Evolutionary conservation across 164 flowering plant genomes (phyloP), one percentile per base, ranked within the genome.

Genomic region (Santalum album): DNA sequence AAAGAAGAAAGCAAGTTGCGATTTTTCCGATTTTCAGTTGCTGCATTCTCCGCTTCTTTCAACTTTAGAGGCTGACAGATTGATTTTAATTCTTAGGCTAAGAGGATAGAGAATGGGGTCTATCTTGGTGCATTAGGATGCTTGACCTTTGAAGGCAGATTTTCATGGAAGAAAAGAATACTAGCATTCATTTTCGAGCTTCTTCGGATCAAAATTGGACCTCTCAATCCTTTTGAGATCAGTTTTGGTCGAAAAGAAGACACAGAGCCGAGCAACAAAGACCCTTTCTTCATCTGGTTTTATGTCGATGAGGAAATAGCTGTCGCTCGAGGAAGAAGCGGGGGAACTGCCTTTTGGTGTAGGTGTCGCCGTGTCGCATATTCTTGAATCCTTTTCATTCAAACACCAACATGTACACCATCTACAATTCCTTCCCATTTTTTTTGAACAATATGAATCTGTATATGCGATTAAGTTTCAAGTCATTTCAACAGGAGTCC

Each of bases 331-430:
- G 98, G 96, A 39, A 76, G 76, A 67, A 76, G 96, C 60, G 98
- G 95, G 1, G 98, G 98, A 4, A 91, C 90, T 34, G 96, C 98
- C 36, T 86, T 92, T 62, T 92, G 98, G 98, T 84, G 91, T 53
- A 80, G 94, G 5, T 88, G 96, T 62, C 71, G 67, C 22, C 84
- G 84, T 19, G 77, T 77, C 16, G 16, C 42, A 29, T 3, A 29
- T 38, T 38, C 42, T 38, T 38, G 42, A 38, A n/a, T n/a, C n/a
- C n/a, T n/a, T n/a, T n/a, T n/a, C n/a, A n/a, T n/a, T n/a, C n/a
- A n/a, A n/a, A n/a, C n/a, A n/a, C n/a, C n/a, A n/a, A n/a, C n/a
- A n/a, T n/a, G n/a, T n/a, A n/a, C n/a, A n/a, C n/a, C n/a, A n/a
- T n/a, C n/a, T n/a, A n/a, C n/a, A n/a, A n/a, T n/a, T n/a, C n/a